Conservation (phyloP, 208 protist species). For the Trypanosoma mega region DNA sequence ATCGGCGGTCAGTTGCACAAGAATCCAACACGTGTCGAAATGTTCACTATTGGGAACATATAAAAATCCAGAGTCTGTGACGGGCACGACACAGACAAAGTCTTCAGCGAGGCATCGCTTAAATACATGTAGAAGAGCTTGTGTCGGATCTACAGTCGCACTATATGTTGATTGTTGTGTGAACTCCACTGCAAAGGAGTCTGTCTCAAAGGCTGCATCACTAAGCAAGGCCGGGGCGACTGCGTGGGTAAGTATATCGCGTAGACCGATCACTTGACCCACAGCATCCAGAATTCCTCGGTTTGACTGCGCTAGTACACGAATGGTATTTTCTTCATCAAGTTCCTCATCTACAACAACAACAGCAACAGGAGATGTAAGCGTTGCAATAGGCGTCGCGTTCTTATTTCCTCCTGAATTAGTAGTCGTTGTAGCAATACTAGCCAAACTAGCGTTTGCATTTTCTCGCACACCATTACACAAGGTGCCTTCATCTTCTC, state of each 20-base stretch:
- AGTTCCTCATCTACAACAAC: constrained; percentile 10
- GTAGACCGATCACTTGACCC: constrained; percentile 30
- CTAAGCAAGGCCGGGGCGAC: constrained; percentile 68
- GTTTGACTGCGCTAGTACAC: constrained; percentile 18
- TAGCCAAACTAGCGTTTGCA: too few relatives aligned
- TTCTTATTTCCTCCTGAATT: too few relatives aligned
- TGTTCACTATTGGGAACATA: constrained; percentile 49
- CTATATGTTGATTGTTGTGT: constrained; percentile 62
- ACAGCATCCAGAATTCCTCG: constrained; percentile 2
- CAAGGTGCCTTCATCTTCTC: too few relatives aligned
- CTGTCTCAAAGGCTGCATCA: constrained; percentile 39
- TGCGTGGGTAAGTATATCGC: constrained; percentile 40
- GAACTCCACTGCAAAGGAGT: constrained; percentile 67
- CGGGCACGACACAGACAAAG: constrained; percentile 66
- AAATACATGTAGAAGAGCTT: constrained; percentile 62
- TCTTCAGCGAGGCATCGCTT: constrained; percentile 71
- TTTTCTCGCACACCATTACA: too few relatives aligned
- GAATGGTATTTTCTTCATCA: constrained; percentile 9
- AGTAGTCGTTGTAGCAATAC: too few relatives aligned
- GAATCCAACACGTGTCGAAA: constrained; percentile 60
- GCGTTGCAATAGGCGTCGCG: too few relatives aligned
- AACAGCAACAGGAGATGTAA: constrained; percentile 3
- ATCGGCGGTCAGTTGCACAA: constrained; percentile 40
- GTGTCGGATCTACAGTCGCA: constrained; percentile 48
- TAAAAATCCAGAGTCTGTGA: constrained; percentile 34